phyloP scores from a whole-genome alignment of 2,329 filamentous ascomycete genomes.

The Alternaria ventricosa region DNA sequence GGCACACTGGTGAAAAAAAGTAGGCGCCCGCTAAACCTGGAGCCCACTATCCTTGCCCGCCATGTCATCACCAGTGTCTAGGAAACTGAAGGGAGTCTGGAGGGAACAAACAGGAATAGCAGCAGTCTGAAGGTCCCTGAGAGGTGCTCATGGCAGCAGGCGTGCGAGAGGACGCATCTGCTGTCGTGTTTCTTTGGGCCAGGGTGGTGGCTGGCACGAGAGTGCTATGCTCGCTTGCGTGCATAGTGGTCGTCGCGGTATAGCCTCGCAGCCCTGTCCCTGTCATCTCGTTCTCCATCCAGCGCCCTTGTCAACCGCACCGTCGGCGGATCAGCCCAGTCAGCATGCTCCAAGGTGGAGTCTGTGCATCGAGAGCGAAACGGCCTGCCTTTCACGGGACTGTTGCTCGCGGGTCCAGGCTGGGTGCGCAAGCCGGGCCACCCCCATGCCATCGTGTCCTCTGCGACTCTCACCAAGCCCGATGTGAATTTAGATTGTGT shows the following conservation, averaged over 20 bases:
- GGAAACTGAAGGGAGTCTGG: slow-evolving; percentile 10
- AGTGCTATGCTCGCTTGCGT: slow-evolving; percentile 43
- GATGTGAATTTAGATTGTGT: slow-evolving; percentile 48
- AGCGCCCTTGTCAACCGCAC: slow-evolving; percentile 34
- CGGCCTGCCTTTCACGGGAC: slow-evolving; percentile 28
- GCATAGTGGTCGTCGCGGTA: slow-evolving; percentile 28
- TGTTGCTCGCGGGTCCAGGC: slow-evolving; percentile 34
- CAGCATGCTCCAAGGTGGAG: slow-evolving; percentile 33
- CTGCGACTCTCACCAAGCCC: slow-evolving; percentile 39
- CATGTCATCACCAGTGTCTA: slow-evolving; percentile 1
- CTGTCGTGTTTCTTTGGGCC: slow-evolving; percentile 29
- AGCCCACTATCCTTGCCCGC: slow-evolving; percentile 25
- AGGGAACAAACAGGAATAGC: slow-evolving; percentile 26
- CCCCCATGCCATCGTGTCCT: slow-evolving; percentile 33
- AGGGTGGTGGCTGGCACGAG: slow-evolving; percentile 33
- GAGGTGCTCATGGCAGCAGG: slow-evolving; percentile 16
- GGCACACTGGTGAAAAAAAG: slow-evolving; percentile 32
- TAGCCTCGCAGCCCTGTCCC: slow-evolving; percentile 22
- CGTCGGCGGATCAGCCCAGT: slow-evolving; percentile 43
- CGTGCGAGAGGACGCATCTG: slow-evolving; percentile 22
- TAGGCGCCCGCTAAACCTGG: slow-evolving; percentile 47
- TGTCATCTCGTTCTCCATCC: slow-evolving; percentile 23
- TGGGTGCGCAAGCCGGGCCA: slow-evolving; percentile 35
- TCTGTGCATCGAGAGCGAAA: slow-evolving; percentile 38
- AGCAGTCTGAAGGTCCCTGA: slow-evolving; percentile 18